Conservation (phyloP, 352 stramenopile genomes). For the Paralagenidium karlingii region DNA sequence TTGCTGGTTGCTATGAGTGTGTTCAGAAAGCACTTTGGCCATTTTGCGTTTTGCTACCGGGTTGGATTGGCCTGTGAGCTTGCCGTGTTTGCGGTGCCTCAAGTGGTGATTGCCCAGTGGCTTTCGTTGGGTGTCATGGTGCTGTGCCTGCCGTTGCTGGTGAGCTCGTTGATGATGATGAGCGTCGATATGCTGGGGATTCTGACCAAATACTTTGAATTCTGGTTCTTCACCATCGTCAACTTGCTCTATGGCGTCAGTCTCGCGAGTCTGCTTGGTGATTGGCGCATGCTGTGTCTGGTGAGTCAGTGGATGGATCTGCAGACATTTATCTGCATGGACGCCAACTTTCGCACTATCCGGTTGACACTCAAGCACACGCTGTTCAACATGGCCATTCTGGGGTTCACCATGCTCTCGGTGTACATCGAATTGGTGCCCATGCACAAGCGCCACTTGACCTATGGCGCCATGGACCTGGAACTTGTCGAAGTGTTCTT, state of each 20-base stretch:
- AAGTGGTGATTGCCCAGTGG: conserved; percentile 6
- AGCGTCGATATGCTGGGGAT: conserved; percentile 16
- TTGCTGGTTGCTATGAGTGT: no score
- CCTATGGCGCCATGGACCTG: background rate
- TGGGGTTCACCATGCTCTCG: conserved; percentile 1
- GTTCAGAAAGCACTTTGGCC: no score
- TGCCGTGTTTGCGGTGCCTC: conserved; percentile 7
- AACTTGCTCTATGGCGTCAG: conserved; percentile 13
- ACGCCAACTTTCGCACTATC: conserved; percentile 12
- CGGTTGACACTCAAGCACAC: conserved; percentile 3
- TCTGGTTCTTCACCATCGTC: conserved; percentile 24
- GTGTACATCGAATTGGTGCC: background rate
- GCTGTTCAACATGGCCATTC: conserved; percentile 1
- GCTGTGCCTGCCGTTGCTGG: conserved; percentile 4
- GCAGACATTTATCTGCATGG: conserved; percentile 4
- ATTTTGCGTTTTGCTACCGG: no score
- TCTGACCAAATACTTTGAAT: conserved; percentile 16
- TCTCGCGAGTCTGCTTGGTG: no score
- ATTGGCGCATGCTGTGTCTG: no score
- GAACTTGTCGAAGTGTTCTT: conserved; percentile 6
- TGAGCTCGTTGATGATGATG: conserved; percentile 12
- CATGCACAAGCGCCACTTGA: background rate
- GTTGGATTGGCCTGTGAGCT: no score
- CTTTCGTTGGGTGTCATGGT: no score
- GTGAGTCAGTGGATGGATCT: background rate